Evolutionary conservation across 352 stramenopile genomes (phyloP).

Genomic region (Blastocystis sp.): DNA sequence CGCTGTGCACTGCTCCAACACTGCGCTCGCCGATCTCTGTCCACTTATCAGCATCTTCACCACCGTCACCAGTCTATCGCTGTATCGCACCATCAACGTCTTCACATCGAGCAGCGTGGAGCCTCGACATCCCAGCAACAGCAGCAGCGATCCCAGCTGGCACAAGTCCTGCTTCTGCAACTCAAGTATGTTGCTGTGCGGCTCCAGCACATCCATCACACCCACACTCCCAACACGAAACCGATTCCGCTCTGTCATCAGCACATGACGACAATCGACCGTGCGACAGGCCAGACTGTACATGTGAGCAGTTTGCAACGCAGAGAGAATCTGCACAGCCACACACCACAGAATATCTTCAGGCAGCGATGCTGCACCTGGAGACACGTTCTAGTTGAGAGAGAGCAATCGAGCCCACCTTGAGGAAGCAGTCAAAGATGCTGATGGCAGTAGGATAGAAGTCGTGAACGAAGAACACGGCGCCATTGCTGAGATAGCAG

Average conservation of each 20-base stretch:
- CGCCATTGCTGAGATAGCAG: constrained; percentile 73
- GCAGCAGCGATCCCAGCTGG: constrained; percentile 66
- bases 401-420: neutral
- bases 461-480: constrained; percentile 77
- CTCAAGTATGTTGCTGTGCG: constrained; percentile 69
- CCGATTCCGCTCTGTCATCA: constrained; percentile 69
- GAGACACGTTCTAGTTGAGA: neutral
- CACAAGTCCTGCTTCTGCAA: constrained; percentile 73
- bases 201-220: constrained; percentile 77
- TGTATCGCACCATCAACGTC: constrained; percentile 7
- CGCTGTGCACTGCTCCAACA: neutral
- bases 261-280: constrained; percentile 71
- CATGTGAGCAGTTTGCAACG: constrained; percentile 67
- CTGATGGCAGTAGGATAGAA: constrained; percentile 71
- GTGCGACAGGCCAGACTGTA: constrained; percentile 69
- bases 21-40: neutral
- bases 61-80: constrained; percentile 8
- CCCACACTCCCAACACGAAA: constrained; percentile 74
- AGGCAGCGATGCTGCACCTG: constrained; percentile 56
- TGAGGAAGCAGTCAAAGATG: constrained; percentile 63
- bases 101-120: neutral
- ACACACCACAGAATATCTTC: constrained; percentile 74
- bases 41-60: neutral
- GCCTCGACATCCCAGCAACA: constrained; percentile 59
- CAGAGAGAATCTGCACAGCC: constrained; percentile 70